Percentiles rank a stretch among this genome's conserved stretches.
phyloP scores from a whole-genome alignment of 129 eudicot genomes.

The Pittosporum tobira region DNA sequence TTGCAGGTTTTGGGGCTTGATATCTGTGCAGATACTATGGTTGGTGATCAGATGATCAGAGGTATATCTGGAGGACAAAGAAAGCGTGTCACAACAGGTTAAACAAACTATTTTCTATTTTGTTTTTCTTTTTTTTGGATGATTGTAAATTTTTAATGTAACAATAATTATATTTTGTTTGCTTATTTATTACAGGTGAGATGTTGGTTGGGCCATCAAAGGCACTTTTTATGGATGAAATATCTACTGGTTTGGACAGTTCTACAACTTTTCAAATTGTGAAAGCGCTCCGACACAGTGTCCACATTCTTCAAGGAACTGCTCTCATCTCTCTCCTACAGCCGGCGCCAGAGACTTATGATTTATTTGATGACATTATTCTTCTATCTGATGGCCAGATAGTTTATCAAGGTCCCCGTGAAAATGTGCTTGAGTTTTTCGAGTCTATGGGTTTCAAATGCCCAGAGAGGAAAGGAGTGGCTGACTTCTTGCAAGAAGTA shows the following conservation, averaged over 20 bases:
- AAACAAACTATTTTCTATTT: too few species aligned
- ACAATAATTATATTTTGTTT: too few species aligned
- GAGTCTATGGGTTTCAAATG: constrained; percentile 59
- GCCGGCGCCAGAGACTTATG: constrained; percentile 74
- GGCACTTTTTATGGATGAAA: constrained; percentile 63
- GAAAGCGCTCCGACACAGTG: constrained; percentile 35
- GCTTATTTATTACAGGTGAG: constrained; percentile 37
- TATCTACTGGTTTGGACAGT: constrained; percentile 67
- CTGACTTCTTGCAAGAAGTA: constrained; percentile 66
- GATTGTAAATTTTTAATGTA: too few species aligned
- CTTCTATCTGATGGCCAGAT: constrained; percentile 58
- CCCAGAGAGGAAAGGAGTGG: constrained; percentile 50
- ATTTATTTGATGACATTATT: constrained; percentile 58
- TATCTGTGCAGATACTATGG: constrained; percentile 65
- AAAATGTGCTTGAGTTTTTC: constrained; percentile 48
- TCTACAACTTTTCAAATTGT: constrained; percentile 64
- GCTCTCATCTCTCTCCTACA: constrained; percentile 66
- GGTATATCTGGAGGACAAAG: constrained; percentile 68
- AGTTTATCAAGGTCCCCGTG: constrained; percentile 72
- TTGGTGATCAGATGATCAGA: constrained; percentile 56
- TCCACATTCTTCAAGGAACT: constrained; percentile 58
- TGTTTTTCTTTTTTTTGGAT: too few species aligned
- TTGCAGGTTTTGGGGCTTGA: constrained; percentile 55
- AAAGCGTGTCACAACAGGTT: constrained; percentile 57
- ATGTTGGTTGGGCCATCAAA: constrained; percentile 60